Conservation (phyloP, 345 rosid species). For the Boechera stricta region DNA sequence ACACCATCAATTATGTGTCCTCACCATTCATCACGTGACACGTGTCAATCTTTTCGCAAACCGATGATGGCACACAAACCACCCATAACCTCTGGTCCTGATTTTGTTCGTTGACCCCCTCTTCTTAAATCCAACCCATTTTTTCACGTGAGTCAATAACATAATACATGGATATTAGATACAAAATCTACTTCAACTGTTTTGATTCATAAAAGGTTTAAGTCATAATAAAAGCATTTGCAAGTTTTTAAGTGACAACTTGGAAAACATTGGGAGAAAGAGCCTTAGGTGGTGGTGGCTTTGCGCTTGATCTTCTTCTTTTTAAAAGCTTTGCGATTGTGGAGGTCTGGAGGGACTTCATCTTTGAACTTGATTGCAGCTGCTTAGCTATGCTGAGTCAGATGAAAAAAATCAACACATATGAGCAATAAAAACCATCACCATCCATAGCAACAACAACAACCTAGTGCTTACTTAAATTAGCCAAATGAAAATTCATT, state of each 20-base stretch:
- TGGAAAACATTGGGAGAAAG: not conserved
- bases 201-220: no score
- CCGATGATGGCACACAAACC: no score
- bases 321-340: not conserved
- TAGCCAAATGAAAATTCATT: no score
- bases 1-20: constrained; percentile 35
- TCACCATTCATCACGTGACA: constrained; percentile 27
- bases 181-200: no score
- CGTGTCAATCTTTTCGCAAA: not conserved
- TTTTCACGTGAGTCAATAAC: no score
- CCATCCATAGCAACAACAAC: no score
- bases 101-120: no score
- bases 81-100: no score
- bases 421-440: not conserved
- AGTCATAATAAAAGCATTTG: no score
- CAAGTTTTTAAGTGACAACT: not conserved
- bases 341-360: not conserved
- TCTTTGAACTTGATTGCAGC: constrained; percentile 6
- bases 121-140: no score
- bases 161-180: no score
- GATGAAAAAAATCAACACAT: not conserved
- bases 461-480: no score
- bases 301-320: not conserved
- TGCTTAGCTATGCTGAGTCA: constrained; percentile 4
- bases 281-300: not conserved